Base-by-base conservation (phyloP, 2,329 filamentous ascomycete genomes). In the Ophiostoma fasciatum region DNA sequence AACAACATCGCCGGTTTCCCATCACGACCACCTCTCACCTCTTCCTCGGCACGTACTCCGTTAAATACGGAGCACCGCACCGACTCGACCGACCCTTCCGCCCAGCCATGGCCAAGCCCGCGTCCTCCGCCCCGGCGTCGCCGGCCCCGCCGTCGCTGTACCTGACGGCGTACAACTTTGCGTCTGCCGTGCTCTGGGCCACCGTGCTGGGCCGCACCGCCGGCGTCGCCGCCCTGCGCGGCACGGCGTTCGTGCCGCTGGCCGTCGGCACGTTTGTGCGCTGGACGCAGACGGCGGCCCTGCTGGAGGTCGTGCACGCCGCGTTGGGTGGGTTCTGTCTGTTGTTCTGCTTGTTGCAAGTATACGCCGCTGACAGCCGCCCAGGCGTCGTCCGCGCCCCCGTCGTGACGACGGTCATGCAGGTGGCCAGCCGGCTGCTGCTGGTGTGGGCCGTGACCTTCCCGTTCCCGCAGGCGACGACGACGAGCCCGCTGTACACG, bases 391-490 rank as follows among this genome's bases (percentile, higher is more conserved):
- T 98, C 35, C 76, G 88, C 50, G 78, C 88, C 1, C 85, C 88
- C 2, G 57, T 94, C 49, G 48, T 79, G 48, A 96, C 90, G 5
- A 96, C 90, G 6, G 58, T 72, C 26, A 85, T 94, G 76, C 90
- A 98, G 59, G 87, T 96, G 43, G 71, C 81, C 17, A 83, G 76
- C 39, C 83, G 90, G 35, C 72, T 93, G 49, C 71, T 94, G 45
- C 78, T 96, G 45, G 82, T 94, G 47, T 94, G 87, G 84, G 77
- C 71, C 47, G 68, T 96, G 43, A 76, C 83, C 51, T 68, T 75
- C 52, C 65, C 68, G 28, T 94, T 88, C 61, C 82, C 81, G 9
- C 59, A 64, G 38, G 68, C 79, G 36, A 45, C 45, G 9, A 73
- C 74, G 41, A 50, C 60, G 35, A 71, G 65, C 43, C 60, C 68